Conservation (phyloP, 495 filamentous ascomycete genomes). For the Aspergillus bertholletiae region DNA sequence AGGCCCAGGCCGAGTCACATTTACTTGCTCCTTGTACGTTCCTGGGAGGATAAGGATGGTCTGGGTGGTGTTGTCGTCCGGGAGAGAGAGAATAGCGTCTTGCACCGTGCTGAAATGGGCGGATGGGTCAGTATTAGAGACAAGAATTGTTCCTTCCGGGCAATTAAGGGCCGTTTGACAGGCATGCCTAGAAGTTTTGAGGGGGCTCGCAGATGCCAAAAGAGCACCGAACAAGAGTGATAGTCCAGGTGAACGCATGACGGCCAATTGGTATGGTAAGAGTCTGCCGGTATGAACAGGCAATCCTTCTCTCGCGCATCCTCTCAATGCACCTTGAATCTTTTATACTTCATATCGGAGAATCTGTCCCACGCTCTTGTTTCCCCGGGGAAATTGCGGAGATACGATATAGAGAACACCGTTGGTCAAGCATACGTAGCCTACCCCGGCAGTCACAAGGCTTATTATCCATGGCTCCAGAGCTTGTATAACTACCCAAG, state of each 20-base stretch:
- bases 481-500: neutral
- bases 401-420: neutral
- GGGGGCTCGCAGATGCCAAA: slow-evolving; percentile 7
- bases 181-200: neutral
- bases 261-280: neutral
- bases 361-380: slow-evolving; percentile 7
- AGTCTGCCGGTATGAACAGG: no score
- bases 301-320: neutral
- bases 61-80: slow-evolving; percentile 43
- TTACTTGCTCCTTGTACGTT: slow-evolving; percentile 57
- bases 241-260: neutral
- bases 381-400: slow-evolving; percentile 15
- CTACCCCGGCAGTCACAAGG: neutral
- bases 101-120: slow-evolving; percentile 49
- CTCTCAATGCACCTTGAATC: neutral
- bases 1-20: slow-evolving; percentile 54
- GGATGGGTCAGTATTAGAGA: slow-evolving; percentile 30
- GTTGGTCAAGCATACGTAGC: neutral
- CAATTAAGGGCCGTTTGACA: slow-evolving; percentile 29
- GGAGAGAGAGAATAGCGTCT: slow-evolving; percentile 50
- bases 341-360: slow-evolving; percentile 4
- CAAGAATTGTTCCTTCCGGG: slow-evolving; percentile 46
- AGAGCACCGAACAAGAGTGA: slow-evolving; percentile 5
- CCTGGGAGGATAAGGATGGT: slow-evolving; percentile 54
- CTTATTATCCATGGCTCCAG: neutral